phyloP scores from a whole-genome alignment of 108 stramenopile species.

The Hondaea fermentalgiana region DNA sequence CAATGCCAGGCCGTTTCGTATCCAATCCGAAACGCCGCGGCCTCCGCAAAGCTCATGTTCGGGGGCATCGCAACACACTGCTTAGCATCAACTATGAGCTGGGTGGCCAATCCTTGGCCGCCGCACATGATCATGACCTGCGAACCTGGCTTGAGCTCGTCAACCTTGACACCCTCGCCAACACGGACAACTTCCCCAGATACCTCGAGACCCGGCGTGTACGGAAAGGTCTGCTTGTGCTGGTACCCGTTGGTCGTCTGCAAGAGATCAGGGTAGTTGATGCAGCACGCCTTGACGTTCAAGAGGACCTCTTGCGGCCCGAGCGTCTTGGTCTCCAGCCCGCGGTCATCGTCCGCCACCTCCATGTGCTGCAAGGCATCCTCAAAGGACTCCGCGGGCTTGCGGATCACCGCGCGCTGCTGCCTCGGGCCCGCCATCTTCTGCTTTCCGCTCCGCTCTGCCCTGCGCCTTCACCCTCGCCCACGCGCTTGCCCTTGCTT shows the following conservation, averaged over 20 bases:
- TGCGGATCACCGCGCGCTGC: neutral
- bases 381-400: neutral
- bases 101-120: neutral
- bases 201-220: slow-evolving; percentile 11
- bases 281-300: neutral
- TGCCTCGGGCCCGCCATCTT: too few relatives aligned
- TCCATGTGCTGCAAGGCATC: neutral
- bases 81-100: neutral
- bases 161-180: neutral
- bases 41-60: neutral
- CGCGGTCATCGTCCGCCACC: neutral
- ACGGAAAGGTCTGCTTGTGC: neutral
- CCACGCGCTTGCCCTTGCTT: too few relatives aligned
- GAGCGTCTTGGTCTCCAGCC: neutral
- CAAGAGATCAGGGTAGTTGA: neutral
- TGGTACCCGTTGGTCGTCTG: slow-evolving; percentile 6
- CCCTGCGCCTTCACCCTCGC: too few relatives aligned
- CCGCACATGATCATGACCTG: neutral
- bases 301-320: neutral
- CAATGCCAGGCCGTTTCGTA: slow-evolving; percentile 8
- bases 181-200: neutral
- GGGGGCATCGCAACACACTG: neutral
- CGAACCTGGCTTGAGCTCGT: neutral
- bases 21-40: neutral
- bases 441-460: too few relatives aligned